Conservation (phyloP, 2,329 filamentous ascomycete species). For the Sodiomyces alkalinus region DNA sequence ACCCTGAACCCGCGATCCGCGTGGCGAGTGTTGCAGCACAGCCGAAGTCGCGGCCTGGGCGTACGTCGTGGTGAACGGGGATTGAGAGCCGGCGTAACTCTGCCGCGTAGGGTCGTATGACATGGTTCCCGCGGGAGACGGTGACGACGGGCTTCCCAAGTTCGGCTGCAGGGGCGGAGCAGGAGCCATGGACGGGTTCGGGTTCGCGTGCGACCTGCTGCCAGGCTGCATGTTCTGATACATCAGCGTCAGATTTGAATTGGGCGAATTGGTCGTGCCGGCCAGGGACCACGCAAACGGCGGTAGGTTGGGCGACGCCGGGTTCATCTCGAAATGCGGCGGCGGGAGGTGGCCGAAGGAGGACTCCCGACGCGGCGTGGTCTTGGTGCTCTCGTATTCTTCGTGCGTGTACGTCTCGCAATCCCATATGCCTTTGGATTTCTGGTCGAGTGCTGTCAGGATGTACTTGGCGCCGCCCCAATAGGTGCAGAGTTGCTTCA, state of each 20-base stretch:
- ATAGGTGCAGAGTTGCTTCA: conserved; percentile 67
- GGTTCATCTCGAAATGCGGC: conserved; percentile 23
- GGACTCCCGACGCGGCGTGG: conserved; percentile 23
- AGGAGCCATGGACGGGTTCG: background rate
- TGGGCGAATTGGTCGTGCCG: conserved; percentile 73
- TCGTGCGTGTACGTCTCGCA: conserved; percentile 53
- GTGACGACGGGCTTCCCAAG: too few relatives aligned
- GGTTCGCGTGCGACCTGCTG: conserved; percentile 11
- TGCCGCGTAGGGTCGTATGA: conserved; percentile 45
- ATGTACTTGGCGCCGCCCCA: conserved; percentile 85
- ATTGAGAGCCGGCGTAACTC: conserved; percentile 31
- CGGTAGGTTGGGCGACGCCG: conserved; percentile 32
- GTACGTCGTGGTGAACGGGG: conserved; percentile 30
- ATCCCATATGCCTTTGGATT: conserved; percentile 74
- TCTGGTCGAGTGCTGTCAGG: conserved; percentile 71
- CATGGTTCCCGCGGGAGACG: conserved; percentile 41
- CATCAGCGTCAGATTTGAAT: conserved; percentile 67
- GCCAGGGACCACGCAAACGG: conserved; percentile 76
- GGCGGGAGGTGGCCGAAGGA: conserved; percentile 19
- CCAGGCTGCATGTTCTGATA: conserved; percentile 43
- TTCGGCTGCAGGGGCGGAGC: conserved; percentile 4
- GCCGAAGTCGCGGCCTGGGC: conserved; percentile 33
- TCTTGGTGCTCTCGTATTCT: conserved; percentile 59
- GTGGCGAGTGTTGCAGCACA: conserved; percentile 19
- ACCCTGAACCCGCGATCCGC: background rate